phyloP scores from a whole-genome alignment of 176 grass and related monocot genomes.

The Zea mays region DNA sequence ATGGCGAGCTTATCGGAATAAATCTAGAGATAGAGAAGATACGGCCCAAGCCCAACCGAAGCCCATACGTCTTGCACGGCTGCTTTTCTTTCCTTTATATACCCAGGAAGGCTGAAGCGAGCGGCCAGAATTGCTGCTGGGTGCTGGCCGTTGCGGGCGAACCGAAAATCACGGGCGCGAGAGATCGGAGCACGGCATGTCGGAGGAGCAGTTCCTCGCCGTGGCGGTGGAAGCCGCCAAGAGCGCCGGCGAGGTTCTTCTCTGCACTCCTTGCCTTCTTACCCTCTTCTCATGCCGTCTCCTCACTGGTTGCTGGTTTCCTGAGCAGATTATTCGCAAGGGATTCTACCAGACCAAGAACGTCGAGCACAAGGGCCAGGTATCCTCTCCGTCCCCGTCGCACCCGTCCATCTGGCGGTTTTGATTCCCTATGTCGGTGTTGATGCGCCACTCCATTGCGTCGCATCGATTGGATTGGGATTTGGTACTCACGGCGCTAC shows the following conservation, averaged over 20 bases:
- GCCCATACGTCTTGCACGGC: too few relatives aligned
- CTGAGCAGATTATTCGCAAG: constrained; percentile 68
- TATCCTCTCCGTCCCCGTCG: background rate
- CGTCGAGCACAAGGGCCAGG: constrained; percentile 97
- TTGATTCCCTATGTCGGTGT: background rate
- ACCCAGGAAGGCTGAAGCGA: too few relatives aligned
- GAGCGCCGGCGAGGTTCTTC: constrained; percentile 68
- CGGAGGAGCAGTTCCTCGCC: constrained; percentile 62
- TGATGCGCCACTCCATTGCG: background rate
- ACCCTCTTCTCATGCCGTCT: background rate
- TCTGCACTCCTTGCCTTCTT: background rate
- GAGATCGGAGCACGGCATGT: background rate
- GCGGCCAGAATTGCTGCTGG: too few relatives aligned
- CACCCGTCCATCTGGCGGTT: background rate
- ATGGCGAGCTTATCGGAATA: too few relatives aligned
- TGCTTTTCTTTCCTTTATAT: too few relatives aligned
- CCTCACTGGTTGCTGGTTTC: constrained; percentile 29
- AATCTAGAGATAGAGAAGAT: too few relatives aligned
- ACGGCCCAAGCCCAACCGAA: too few relatives aligned
- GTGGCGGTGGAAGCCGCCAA: constrained; percentile 77
- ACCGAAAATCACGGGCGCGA: too few relatives aligned
- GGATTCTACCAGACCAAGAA: constrained; percentile 87
- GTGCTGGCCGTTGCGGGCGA: too few relatives aligned
- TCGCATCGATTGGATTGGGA: constrained; percentile 14
- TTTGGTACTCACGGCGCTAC: constrained; percentile 16